Evolutionary conservation across 257 asterid genomes (phyloP).

Genomic region (Gardenia jasminoides): DNA sequence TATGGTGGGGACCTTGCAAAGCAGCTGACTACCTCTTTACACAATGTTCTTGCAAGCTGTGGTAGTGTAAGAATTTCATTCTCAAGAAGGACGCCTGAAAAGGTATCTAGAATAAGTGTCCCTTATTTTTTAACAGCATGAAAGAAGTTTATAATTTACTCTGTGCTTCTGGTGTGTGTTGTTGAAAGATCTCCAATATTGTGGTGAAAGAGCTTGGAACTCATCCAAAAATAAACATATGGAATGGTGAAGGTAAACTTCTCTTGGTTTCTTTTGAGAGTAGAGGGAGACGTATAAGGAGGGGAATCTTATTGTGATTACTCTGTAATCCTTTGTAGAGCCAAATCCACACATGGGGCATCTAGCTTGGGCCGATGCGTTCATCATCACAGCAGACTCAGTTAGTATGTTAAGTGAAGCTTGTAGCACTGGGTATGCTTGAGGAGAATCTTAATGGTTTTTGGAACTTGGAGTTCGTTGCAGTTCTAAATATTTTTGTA

Average conservation of each 20-base stretch:
- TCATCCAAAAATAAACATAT: slow-evolving; percentile 73
- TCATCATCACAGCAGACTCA: slow-evolving; percentile 89
- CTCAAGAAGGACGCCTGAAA: slow-evolving; percentile 90
- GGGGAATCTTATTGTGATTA: background rate
- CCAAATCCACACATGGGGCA: slow-evolving; percentile 97
- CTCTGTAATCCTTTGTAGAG: slow-evolving; percentile 43
- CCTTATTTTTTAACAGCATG: background rate
- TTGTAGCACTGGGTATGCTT: slow-evolving; percentile 92
- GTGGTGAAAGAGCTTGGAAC: slow-evolving; percentile 73
- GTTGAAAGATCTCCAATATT: slow-evolving; percentile 50
- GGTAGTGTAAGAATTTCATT: slow-evolving; percentile 90
- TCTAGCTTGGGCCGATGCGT: slow-evolving; percentile 97
- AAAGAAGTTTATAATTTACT: background rate
- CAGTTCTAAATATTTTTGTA: background rate
- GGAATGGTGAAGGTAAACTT: slow-evolving; percentile 86
- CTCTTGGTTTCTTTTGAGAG: background rate
- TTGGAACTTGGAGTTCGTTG: slow-evolving; percentile 15
- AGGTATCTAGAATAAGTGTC: slow-evolving; percentile 37
- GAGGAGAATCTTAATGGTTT: slow-evolving; percentile 8
- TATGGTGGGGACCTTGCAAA: slow-evolving; percentile 84
- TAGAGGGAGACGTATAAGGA: background rate
- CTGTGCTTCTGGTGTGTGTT: background rate
- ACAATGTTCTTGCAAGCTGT: slow-evolving; percentile 76
- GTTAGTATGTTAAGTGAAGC: slow-evolving; percentile 97
- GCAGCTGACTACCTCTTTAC: slow-evolving; percentile 69